Conservation (phyloP, 2,329 filamentous ascomycete genomes). For the Paraphaeosphaeria minitans region DNA sequence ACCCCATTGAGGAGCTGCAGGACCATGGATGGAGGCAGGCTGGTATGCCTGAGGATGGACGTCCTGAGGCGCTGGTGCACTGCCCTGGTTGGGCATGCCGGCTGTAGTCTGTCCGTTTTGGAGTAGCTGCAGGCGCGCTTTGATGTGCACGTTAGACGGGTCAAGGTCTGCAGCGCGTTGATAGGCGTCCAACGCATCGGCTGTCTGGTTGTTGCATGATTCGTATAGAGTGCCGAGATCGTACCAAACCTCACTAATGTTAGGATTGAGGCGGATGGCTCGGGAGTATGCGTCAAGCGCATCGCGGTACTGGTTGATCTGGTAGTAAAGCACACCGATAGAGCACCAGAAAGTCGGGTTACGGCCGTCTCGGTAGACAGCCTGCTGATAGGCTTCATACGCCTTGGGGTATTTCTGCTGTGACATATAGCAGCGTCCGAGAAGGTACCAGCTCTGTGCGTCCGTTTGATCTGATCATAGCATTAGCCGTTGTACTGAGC, state of each 20-base stretch:
- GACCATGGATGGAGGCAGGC: conserved; percentile 77
- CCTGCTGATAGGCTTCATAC: conserved; percentile 98
- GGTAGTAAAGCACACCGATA: conserved; percentile 97
- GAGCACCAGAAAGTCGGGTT: conserved; percentile 99
- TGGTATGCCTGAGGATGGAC: conserved; percentile 96
- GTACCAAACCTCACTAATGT: conserved; percentile 99
- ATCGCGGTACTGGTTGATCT: conserved; percentile 99
- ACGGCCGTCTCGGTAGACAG: conserved; percentile 94
- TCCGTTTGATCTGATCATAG: conserved; percentile 77
- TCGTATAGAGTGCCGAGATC: conserved; percentile 97
- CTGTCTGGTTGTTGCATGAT: conserved; percentile 98
- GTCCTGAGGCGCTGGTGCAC: conserved; percentile 88
- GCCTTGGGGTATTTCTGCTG: conserved; percentile 99
- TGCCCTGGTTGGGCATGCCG: conserved; percentile 72
- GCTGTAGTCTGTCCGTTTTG: conserved; percentile 75
- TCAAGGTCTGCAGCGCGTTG: conserved; percentile 93
- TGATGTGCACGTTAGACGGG: conserved; percentile 92
- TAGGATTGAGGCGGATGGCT: conserved; percentile 93
- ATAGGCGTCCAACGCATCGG: conserved; percentile 94
- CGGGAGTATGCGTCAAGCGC: conserved; percentile 96
- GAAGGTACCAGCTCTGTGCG: conserved; percentile 97
- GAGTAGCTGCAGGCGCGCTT: conserved; percentile 86
- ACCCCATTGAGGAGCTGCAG: conserved; percentile 88
- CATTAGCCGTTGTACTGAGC: conserved; percentile 24
- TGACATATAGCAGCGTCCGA: conserved; percentile 98